phyloP scores from a whole-genome alignment of 208 protist genomes.

The Trypanosoma avium region DNA sequence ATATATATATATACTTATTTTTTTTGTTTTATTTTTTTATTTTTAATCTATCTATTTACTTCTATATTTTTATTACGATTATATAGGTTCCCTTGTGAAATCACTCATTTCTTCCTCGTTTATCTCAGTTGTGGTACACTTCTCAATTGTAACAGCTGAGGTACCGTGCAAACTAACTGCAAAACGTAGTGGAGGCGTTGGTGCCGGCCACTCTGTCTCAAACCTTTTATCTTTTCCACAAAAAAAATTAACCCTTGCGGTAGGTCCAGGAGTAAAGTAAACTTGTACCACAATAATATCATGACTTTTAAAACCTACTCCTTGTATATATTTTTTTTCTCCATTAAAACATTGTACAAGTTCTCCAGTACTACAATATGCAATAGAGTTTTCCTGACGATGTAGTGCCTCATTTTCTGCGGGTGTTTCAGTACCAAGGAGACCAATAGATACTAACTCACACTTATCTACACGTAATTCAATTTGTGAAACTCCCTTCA shows the following conservation, averaged over 20 bases:
- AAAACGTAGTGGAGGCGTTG: constrained; percentile 75
- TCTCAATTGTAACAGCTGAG: constrained; percentile 63
- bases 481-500: constrained; percentile 45
- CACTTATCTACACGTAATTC: constrained; percentile 76
- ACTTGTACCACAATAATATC: constrained; percentile 62
- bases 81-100: no score
- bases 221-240: constrained; percentile 28
- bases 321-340: constrained; percentile 32
- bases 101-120: neutral
- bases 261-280: constrained; percentile 25
- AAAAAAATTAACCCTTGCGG: constrained; percentile 22
- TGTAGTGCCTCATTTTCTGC: constrained; percentile 55
- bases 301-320: constrained; percentile 48
- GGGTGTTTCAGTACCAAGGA: constrained; percentile 49
- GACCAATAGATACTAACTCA: constrained; percentile 67
- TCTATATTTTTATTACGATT: no score
- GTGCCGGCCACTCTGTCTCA: constrained; percentile 63
- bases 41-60: no score
- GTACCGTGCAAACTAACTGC: constrained; percentile 78
- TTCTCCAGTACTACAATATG: constrained; percentile 83
- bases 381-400: constrained; percentile 52
- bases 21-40: no score
- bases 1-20: no score
- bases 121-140: constrained; percentile 12
- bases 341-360: constrained; percentile 30